Evolutionary conservation across 306 rosid species (phyloP).

Genomic region (Vigna reflexopilosa): DNA sequence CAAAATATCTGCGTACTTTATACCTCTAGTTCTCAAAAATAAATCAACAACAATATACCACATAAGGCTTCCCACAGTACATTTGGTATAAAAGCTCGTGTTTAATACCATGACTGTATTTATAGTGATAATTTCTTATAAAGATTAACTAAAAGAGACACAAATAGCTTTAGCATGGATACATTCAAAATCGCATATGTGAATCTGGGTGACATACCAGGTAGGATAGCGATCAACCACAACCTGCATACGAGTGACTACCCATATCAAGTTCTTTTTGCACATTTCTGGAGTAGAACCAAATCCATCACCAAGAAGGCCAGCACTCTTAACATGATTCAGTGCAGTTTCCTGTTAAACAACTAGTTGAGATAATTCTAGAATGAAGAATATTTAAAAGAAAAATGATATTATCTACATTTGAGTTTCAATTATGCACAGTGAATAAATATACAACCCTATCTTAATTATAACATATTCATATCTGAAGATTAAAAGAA

Average conservation of each 20-base stretch:
- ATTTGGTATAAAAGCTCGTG: not conserved
- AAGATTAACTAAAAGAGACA: slow-evolving; percentile 28
- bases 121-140: slow-evolving; percentile 24
- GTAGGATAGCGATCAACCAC: slow-evolving; percentile 95
- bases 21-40: slow-evolving; percentile 31
- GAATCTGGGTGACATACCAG: slow-evolving; percentile 65
- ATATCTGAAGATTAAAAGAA: slow-evolving; percentile 3
- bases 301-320: slow-evolving; percentile 94
- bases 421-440: slow-evolving; percentile 8
- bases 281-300: slow-evolving; percentile 99
- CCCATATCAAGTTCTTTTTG: slow-evolving; percentile 96
- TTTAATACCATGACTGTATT: not conserved
- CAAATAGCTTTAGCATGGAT: slow-evolving; percentile 12
- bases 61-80: slow-evolving; percentile 21
- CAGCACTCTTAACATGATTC: slow-evolving; percentile 93
- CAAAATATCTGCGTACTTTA: slow-evolving; percentile 22
- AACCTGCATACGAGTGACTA: slow-evolving; percentile 95
- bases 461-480: not conserved
- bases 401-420: slow-evolving; percentile 11
- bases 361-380: slow-evolving; percentile 31
- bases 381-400: slow-evolving; percentile 14
- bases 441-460: slow-evolving; percentile 16
- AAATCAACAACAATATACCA: slow-evolving; percentile 1
- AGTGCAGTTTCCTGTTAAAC: slow-evolving; percentile 92
- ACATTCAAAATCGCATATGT: not conserved